A percentile compares a stretch with the other conserved stretches of the same genome.
These are phyloP conservation scores for Phaffomyces opuntiae DNA, from an alignment of 805 yeast species.

Conservation along the genomic window DNA sequence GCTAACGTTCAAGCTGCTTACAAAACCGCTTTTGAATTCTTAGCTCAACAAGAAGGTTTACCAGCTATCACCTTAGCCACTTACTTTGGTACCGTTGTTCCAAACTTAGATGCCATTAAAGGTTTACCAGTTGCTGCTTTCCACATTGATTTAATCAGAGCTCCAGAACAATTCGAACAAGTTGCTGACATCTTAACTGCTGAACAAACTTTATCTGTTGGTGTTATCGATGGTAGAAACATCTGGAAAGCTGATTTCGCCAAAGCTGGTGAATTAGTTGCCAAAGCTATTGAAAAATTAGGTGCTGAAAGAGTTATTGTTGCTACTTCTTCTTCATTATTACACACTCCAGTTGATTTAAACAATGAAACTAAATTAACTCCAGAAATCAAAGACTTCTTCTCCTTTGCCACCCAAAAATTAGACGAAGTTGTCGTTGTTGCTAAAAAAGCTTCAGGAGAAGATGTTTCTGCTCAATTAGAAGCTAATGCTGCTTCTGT, in stretches of 20 bases:
- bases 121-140: constrained; percentile 88
- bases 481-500: constrained; percentile 84
- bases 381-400: constrained; percentile 92
- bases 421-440: constrained; percentile 83
- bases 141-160: constrained; percentile 96
- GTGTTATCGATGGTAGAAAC: constrained; percentile 98
- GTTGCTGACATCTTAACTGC: constrained; percentile 60
- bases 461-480: constrained; percentile 67
- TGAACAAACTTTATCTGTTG: constrained; percentile 83
- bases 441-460: constrained; percentile 81
- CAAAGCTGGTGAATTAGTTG: constrained; percentile 75
- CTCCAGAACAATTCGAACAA: constrained; percentile 90
- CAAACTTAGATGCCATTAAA: constrained; percentile 86
- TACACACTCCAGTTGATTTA: constrained; percentile 98
- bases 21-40: constrained; percentile 78
- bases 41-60: constrained; percentile 58
- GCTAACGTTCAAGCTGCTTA: constrained; percentile 75
- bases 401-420: constrained; percentile 98
- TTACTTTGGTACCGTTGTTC: constrained; percentile 98
- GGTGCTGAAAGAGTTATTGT: constrained; percentile 84
- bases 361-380: constrained; percentile 86
- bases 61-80: constrained; percentile 83
- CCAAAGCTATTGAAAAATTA: constrained; percentile 75
- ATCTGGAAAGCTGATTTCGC: constrained; percentile 97
- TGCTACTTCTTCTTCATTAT: constrained; percentile 92